Percentiles rank a stretch among this genome's conserved stretches.
Evolutionary conservation across 352 stramenopile genomes (phyloP).

Genomic region (Globisporangium okanoganense): DNA sequence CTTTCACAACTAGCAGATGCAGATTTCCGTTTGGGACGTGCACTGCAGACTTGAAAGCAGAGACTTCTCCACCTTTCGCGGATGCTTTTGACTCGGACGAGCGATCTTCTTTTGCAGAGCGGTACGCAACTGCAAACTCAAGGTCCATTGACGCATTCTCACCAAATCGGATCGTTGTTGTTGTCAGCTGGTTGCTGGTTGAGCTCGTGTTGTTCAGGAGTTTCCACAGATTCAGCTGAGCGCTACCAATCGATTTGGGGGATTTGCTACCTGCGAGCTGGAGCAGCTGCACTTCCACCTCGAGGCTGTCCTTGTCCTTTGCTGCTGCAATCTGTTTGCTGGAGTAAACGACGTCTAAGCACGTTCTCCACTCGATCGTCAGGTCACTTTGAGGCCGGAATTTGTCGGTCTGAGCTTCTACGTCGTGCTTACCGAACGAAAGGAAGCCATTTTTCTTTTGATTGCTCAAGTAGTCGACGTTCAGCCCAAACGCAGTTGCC

Average conservation of each 20-base stretch:
- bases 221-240: constrained; percentile 25
- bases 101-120: constrained; percentile 9
- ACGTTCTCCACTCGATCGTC: constrained; percentile 19
- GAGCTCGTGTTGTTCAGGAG: constrained; percentile 1
- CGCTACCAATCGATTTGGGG: constrained; percentile 22
- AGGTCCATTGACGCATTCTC: constrained; percentile 22
- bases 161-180: constrained; percentile 22
- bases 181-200: not conserved
- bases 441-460: constrained; percentile 21
- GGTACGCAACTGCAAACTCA: constrained; percentile 22
- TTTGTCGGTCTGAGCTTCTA: constrained; percentile 9
- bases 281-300: constrained; percentile 25
- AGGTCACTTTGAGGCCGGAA: constrained; percentile 2
- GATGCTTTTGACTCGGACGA: not conserved
- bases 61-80: not conserved
- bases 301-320: constrained; percentile 32
- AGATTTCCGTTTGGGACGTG: constrained; percentile 31
- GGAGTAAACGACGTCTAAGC: constrained; percentile 18
- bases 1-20: constrained; percentile 36
- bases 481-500: constrained; percentile 4
- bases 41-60: constrained; percentile 9
- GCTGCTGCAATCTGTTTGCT: constrained; percentile 18
- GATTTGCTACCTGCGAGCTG: constrained; percentile 13
- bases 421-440: constrained; percentile 18
- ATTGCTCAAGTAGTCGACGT: constrained; percentile 22